Evolutionary conservation across 306 rosid species (phyloP).

Genomic region (Quercus mongolica): DNA sequence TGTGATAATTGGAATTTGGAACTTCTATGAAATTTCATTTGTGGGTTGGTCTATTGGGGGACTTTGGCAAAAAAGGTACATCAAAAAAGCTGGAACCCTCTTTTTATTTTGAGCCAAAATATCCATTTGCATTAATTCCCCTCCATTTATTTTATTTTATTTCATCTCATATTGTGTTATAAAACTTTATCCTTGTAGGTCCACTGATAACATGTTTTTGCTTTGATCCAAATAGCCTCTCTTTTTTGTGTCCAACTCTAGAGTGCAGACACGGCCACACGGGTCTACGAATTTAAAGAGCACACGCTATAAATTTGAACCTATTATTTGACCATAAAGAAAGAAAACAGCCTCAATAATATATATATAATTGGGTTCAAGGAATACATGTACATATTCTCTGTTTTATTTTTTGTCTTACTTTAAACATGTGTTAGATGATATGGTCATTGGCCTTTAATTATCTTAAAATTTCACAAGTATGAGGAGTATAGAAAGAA

Average conservation of each 20-base stretch:
- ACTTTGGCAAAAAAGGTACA: background rate
- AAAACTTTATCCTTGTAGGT: too few relatives aligned
- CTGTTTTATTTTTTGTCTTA: too few relatives aligned
- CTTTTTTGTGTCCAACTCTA: background rate
- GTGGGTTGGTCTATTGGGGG: constrained; percentile 2
- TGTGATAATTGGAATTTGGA: constrained; percentile 16
- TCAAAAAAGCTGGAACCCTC: too few relatives aligned
- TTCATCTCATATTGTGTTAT: too few relatives aligned
- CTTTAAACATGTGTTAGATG: too few relatives aligned
- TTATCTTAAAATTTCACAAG: too few relatives aligned
- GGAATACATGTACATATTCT: too few relatives aligned
- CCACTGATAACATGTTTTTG: too few relatives aligned
- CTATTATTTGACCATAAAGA: background rate
- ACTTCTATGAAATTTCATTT: constrained; percentile 17
- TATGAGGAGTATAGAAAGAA: too few relatives aligned
- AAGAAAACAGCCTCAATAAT: background rate
- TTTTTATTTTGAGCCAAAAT: background rate
- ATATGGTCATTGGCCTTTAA: too few relatives aligned
- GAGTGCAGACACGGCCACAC: background rate
- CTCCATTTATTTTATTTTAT: background rate
- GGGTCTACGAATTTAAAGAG: background rate
- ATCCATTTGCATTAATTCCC: background rate
- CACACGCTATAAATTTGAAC: background rate
- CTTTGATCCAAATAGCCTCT: background rate
- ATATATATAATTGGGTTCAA: too few relatives aligned